phyloP scores from a whole-genome alignment of 2,329 filamentous ascomycete species.

The Parafenestella ontariensis region DNA sequence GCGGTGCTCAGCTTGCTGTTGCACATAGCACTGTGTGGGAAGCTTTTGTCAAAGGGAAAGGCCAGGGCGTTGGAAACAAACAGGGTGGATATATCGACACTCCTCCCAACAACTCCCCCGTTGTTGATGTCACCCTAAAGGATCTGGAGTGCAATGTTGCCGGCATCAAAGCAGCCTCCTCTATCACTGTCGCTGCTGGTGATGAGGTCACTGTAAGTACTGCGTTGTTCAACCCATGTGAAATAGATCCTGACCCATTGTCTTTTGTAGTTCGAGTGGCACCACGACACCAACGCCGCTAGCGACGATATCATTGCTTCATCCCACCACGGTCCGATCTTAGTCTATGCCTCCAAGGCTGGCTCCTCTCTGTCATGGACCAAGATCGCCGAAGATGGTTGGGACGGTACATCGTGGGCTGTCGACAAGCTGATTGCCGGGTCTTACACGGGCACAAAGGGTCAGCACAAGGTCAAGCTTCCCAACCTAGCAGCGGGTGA shows the following conservation, averaged over 20 bases:
- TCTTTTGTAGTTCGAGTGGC: slow-evolving; percentile 54
- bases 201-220: slow-evolving; percentile 49
- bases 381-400: slow-evolving; percentile 52
- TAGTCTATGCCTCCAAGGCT: slow-evolving; percentile 59
- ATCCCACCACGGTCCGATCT: slow-evolving; percentile 61
- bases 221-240: background rate
- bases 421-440: slow-evolving; percentile 47
- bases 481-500: slow-evolving; percentile 50
- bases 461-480: slow-evolving; percentile 52
- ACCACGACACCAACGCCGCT: slow-evolving; percentile 55
- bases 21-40: slow-evolving; percentile 47
- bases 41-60: slow-evolving; percentile 52
- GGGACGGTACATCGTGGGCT: slow-evolving; percentile 46
- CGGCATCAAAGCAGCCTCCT: slow-evolving; percentile 45
- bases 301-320: slow-evolving; percentile 60
- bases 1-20: slow-evolving; percentile 32
- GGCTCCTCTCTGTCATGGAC: slow-evolving; percentile 57
- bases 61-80: slow-evolving; percentile 43
- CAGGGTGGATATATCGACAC: slow-evolving; percentile 58
- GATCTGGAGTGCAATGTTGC: slow-evolving; percentile 48
- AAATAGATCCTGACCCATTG: slow-evolving; percentile 3
- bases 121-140: slow-evolving; percentile 44
- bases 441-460: slow-evolving; percentile 42
- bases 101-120: slow-evolving; percentile 48
- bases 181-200: slow-evolving; percentile 57